A percentile compares a stretch with the other conserved stretches of the same genome.
Conservation (phyloP, 768 basidiomycete genomes). For the Pleurotus sapidus region DNA sequence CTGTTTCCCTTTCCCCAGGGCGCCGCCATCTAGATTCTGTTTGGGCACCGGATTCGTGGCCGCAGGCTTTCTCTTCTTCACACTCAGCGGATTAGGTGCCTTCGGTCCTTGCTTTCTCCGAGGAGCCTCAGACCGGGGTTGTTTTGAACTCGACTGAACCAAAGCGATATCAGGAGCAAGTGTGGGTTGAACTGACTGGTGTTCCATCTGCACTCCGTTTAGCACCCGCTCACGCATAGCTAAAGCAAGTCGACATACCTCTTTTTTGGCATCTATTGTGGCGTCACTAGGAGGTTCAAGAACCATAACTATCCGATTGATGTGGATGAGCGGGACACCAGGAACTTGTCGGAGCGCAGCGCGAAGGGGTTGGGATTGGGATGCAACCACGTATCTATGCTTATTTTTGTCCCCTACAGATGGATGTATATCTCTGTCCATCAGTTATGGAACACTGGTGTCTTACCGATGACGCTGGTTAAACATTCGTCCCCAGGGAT, state of each 20-base stretch:
- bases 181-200: slow-evolving; percentile 52
- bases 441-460: background rate
- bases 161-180: slow-evolving; percentile 41
- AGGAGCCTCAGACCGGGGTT: slow-evolving; percentile 27
- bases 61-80: slow-evolving; percentile 61
- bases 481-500: slow-evolving; percentile 86
- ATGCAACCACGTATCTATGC: slow-evolving; percentile 88
- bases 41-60: slow-evolving; percentile 3
- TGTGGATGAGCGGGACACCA: slow-evolving; percentile 86
- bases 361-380: slow-evolving; percentile 77
- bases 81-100: slow-evolving; percentile 88
- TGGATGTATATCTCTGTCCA: background rate
- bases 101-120: slow-evolving; percentile 70
- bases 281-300: slow-evolving; percentile 85
- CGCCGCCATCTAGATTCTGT: background rate
- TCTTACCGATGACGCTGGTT: slow-evolving; percentile 72
- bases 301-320: slow-evolving; percentile 91
- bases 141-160: slow-evolving; percentile 29
- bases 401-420: slow-evolving; percentile 74
- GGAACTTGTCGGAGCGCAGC: slow-evolving; percentile 67
- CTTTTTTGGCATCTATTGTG: slow-evolving; percentile 67
- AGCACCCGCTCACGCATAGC: too few relatives aligned
- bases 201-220: slow-evolving; percentile 50
- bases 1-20: slow-evolving; percentile 21
- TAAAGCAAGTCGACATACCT: slow-evolving; percentile 32